Evolutionary conservation across 176 grass and related monocot species (phyloP).

Genomic region (Ensete ventricosum): DNA sequence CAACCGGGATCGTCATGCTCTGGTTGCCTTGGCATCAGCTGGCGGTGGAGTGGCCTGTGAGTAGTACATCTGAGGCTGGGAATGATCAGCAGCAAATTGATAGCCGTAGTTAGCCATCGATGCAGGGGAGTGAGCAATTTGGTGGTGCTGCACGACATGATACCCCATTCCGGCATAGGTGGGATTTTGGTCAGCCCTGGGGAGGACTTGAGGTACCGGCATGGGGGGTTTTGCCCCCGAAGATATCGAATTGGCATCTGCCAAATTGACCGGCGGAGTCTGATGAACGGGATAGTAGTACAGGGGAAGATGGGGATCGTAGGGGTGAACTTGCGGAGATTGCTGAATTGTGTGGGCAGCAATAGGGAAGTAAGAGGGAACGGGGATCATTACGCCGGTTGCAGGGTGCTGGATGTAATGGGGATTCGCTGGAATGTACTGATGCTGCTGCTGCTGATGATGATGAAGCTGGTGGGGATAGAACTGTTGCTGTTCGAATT

Average conservation of each 20-base stretch:
- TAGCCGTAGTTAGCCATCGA: slow-evolving; percentile 57
- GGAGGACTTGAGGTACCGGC: slow-evolving; percentile 15
- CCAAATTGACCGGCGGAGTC: slow-evolving; percentile 41
- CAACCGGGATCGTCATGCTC: background rate
- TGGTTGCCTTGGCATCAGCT: background rate
- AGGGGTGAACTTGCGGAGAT: slow-evolving; percentile 42
- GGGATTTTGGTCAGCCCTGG: background rate
- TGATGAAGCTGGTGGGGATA: slow-evolving; percentile 41
- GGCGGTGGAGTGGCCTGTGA: slow-evolving; percentile 44
- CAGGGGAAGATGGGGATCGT: slow-evolving; percentile 49
- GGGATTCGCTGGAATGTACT: slow-evolving; percentile 40
- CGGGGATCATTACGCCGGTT: slow-evolving; percentile 53
- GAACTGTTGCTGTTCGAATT: slow-evolving; percentile 29
- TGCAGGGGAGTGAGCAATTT: slow-evolving; percentile 26
- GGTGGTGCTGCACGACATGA: slow-evolving; percentile 55
- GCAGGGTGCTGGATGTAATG: slow-evolving; percentile 77
- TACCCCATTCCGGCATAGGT: slow-evolving; percentile 55
- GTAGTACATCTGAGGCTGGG: slow-evolving; percentile 49
- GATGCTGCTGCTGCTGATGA: slow-evolving; percentile 31
- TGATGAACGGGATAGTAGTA: slow-evolving; percentile 60
- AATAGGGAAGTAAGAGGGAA: slow-evolving; percentile 50
- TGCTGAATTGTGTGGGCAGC: slow-evolving; percentile 39
- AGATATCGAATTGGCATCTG: slow-evolving; percentile 15
- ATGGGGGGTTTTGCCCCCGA: slow-evolving; percentile 22
- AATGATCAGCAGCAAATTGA: slow-evolving; percentile 52